Base-by-base conservation (phyloP, 306 rosid species). In the Inga laurina region DNA sequence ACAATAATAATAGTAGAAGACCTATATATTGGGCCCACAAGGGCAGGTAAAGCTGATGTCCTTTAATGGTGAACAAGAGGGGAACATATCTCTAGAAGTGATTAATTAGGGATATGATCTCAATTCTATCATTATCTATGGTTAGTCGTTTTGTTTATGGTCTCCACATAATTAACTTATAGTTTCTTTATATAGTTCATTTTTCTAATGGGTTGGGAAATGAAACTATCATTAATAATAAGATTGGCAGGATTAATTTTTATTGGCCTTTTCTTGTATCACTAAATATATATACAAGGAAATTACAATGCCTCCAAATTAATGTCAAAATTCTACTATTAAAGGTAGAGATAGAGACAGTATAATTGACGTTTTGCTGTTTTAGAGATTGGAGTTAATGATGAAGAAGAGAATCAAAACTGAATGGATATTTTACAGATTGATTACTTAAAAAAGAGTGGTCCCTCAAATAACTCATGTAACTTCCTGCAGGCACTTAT, bases 331-430 rank as follows among this genome's bases (percentile, higher is more conserved):
- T 18, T 56, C 30, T 52, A 24, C 44, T 22, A 5, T 39, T 4
- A 15, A 54, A 70, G 70, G 44, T 19, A 5, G 75, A 49, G 32
- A 80, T 34, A 49, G 34, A 66, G 57, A 34, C 41, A 46, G 87
- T 79, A 49, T 39, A 39, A 6, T 86, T 88, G 90, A 86, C 76
- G 5, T 14, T 49, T 49, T 49, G 3, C 18, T 49, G 30, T 87
- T 61, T 44, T 13, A 66, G 41, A 51, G 45, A 59, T 19, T 72
- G 15, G 74, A 18, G 22, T 67, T 27, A 57, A 32, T 22, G 66
- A 11, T 51, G 27, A n/a, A 15, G 44, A 64, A 56, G 65, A 19
- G 32, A 15, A 71, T 70, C 49, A 59, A 46, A 32, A 70, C 69
- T 59, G 75, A 74, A 35, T 19, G 39, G n/a, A 39, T 59, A 16